A percentile compares a stretch with the other conserved stretches of the same genome.
These are phyloP conservation scores for Leishmania guyanensis DNA, from an alignment of 208 protist species.

Conservation along the genomic window DNA sequence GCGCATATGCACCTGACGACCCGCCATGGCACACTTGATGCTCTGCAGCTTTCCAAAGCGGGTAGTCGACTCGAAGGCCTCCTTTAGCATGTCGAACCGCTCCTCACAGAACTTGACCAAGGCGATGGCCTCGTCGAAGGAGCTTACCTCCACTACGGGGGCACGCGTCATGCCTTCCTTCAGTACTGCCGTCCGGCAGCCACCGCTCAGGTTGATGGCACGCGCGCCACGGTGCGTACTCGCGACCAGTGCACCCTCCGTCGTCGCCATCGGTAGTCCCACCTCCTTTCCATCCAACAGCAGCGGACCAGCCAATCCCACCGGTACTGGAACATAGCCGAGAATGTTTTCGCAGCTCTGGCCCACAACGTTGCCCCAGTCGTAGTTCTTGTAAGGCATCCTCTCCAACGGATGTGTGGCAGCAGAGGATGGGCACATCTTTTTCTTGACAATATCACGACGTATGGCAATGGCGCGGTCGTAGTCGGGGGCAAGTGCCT, in stretches of 20 bases:
- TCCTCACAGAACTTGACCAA: slow-evolving; percentile 93
- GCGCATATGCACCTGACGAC: slow-evolving; percentile 93
- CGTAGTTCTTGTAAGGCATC: slow-evolving; percentile 90
- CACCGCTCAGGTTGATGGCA: slow-evolving; percentile 92
- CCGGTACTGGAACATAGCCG: slow-evolving; percentile 96
- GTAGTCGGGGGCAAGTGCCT: slow-evolving; percentile 86
- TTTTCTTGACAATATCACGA: slow-evolving; percentile 78
- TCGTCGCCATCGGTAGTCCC: slow-evolving; percentile 97
- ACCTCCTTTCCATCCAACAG: slow-evolving; percentile 91
- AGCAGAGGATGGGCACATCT: slow-evolving; percentile 34
- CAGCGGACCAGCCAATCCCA: slow-evolving; percentile 95
- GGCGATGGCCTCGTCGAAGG: slow-evolving; percentile 71
- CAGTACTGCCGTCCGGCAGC: slow-evolving; percentile 88
- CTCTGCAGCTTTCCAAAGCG: slow-evolving; percentile 93
- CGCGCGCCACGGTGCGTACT: slow-evolving; percentile 95
- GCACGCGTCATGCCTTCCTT: slow-evolving; percentile 98
- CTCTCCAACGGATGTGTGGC: slow-evolving; percentile 52
- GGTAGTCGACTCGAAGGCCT: slow-evolving; percentile 93
- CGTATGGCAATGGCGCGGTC: slow-evolving; percentile 85
- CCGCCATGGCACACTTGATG: slow-evolving; percentile 88
- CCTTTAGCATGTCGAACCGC: slow-evolving; percentile 82
- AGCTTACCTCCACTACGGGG: slow-evolving; percentile 91
- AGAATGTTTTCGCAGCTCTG: slow-evolving; percentile 97
- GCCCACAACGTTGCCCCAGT: slow-evolving; percentile 91
- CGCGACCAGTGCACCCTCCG: slow-evolving; percentile 97